Base-by-base conservation (phyloP, 495 filamentous ascomycete genomes). In the Xylaria venustula region DNA sequence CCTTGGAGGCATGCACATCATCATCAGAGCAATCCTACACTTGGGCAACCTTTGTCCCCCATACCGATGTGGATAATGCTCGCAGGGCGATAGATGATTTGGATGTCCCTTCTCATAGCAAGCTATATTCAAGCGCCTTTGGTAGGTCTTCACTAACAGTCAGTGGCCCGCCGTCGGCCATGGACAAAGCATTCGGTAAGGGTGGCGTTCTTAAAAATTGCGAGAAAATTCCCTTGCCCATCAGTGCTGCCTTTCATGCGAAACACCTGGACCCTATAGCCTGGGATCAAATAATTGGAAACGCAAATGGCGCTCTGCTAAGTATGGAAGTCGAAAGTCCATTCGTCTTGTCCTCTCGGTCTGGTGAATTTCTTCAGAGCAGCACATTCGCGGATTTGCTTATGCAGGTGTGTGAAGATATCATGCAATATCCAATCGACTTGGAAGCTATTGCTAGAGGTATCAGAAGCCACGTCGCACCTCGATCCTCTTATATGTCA, bases 221-320 rank as follows among this genome's bases (percentile, higher is more conserved):
- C 49, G 40, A 85, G 75, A 74, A 4, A n/a, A 78, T 88, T 50
- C 76, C 85, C n/a, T 70, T 72, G 20, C 80, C 85, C 12, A 84
- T 77, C 36, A 74, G 74, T 54, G 82, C 84, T 1, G 90, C 88
- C 63, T 80, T 90, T 30, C 65, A 67, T 57, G 65, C 65, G 7
- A 30, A 25, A 6, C 58, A 67, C 44, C 44, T 67, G 15, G 52
- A 48, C 6, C 20, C 47, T 11, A 36, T 65, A 9, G 25, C 51
- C 11, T 14, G n/a, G 7, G 11, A 20, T 1, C 54, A 30, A 20
- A 9, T 62, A 5, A 17, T 51, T 19, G n/a, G 36, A 14, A 32
- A 41, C 7, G 9, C 52, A 8, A 60, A 36, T 12, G 15, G 12
- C 2, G 19, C 22, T 1, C 42, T 67, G 49, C 59, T 17, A 14